Evolutionary conservation across 441 rosid genomes (phyloP), one percentile per base, ranked within the genome.

Genomic region (Brassica balearica): DNA sequence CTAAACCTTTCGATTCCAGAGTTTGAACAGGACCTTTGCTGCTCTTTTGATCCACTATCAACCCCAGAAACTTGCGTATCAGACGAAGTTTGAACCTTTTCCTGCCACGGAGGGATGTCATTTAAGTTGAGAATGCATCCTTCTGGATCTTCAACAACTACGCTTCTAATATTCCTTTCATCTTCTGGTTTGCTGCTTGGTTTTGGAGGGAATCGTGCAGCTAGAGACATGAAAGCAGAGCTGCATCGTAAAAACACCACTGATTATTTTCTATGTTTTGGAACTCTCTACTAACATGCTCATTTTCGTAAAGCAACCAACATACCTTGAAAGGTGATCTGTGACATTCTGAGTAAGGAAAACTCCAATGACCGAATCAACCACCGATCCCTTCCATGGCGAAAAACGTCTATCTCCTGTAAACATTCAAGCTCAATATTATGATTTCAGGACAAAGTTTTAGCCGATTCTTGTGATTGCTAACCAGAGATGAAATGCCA

Each of bases 401-500:
- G 98, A 91, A 89, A 96, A 96, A 72, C 95, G 93, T 75, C 99
- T 88, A 81, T 96, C 98, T 74, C 99, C 99, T 96, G 93, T 77
- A 80, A 84, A 81, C 72, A 82, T 61, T 59, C 65, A 34, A 23
- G 56, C 59, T 56, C 76, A 43, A 59, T 5, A 59, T 65, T 25
- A 43, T 73, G 14, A 61, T 75, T 29, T 51, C 80, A 72, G 55
- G 75, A 74, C 38, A 5, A 73, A 36, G 65, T 65, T 59, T 66
- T 17, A 71, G 55, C 55, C 61, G 56, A 68, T 25, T 65, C 15
- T 3, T 75, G 34, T 27, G 71, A 20, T 62, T 64, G 46, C 74
- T 20, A 51, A n/a, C 11, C 7, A 70, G 34, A 70, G 64, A 53
- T 74, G 43, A 34, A 75, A 70, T 65, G 20, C 9, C 46, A 38